Percentiles rank a stretch among this genome's conserved stretches.
phyloP scores from a whole-genome alignment of 2,329 filamentous ascomycete species.

The Pseudopyrenochaeta lycopersici region DNA sequence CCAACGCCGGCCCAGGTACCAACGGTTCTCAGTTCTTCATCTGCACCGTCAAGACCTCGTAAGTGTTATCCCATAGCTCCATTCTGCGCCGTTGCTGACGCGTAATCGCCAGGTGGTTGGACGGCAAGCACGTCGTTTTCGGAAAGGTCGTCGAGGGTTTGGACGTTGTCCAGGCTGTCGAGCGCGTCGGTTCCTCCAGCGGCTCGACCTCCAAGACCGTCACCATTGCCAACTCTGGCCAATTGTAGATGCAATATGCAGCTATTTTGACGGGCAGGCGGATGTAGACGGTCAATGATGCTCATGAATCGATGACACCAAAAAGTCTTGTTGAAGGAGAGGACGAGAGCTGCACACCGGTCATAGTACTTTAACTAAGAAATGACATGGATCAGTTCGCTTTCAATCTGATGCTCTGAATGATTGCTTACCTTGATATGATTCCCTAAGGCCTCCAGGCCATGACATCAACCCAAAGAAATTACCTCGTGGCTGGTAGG shows the following conservation, averaged over 20 bases:
- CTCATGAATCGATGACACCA: conserved; percentile 11
- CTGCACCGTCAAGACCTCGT: conserved; percentile 87
- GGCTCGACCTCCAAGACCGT: conserved; percentile 31
- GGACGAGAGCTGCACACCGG: conserved; percentile 5
- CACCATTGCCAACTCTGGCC: conserved; percentile 34
- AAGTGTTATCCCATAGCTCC: neutral
- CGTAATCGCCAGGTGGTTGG: conserved; percentile 62
- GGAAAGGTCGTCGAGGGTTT: conserved; percentile 67
- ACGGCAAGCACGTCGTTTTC: conserved; percentile 85
- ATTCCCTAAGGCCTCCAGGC: too few species aligned
- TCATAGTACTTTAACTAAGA: conserved; percentile 23
- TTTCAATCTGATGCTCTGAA: neutral
- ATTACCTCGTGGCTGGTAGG: too few species aligned
- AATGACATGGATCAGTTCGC: conserved; percentile 22
- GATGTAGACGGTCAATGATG: conserved; percentile 10
- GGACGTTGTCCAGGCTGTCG: conserved; percentile 35
- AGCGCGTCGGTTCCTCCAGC: conserved; percentile 31
- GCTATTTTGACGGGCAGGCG: neutral
- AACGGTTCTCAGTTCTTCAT: conserved; percentile 99
- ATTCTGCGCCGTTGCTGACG: neutral
- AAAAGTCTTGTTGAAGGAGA: conserved; percentile 13
- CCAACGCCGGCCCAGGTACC: conserved; percentile 82
- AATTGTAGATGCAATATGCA: conserved; percentile 22
- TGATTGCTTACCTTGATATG: neutral
- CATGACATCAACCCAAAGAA: too few species aligned